Evolutionary conservation across 1,284 basidiomycete species (phyloP), one percentile per base, ranked within the genome.

Genomic region (Puccinia coronata): DNA sequence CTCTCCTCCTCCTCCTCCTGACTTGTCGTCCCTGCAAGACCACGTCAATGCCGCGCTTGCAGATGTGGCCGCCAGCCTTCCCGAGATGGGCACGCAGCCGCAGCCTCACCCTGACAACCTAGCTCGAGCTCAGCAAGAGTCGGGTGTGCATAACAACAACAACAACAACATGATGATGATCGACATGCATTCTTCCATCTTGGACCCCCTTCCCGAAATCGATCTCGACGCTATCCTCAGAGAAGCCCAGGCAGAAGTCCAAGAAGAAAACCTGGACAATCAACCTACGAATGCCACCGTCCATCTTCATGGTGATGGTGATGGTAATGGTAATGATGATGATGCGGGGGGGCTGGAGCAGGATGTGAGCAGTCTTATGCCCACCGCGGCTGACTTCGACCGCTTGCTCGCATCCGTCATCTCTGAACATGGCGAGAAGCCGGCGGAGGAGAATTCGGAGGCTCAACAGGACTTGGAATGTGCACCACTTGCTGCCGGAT

Each of bases 41-140:
- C 79, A 81, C 28, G 79, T 81, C 47, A 69, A 55, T 34, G 79
- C 79, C n/a, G 79, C 79, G 9, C 69, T 81, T 47, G 79, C 79
- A 3, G 79, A 81, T 63, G 71, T 81, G 14, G 47, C 71, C 39
- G 79, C 79, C 14, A 65, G 49, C 51, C 79, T 74, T 14, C 79
- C 79, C 28, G 31, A 72, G 34, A 69, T 71, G 18, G 34, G 57
- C 23, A 20, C 41, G 8, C 28, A 28, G 12, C n/a, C 41, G 8
- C 28, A 28, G 12, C n/a, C n/a, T 14, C 36, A 57, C 12, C 34
- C 49, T 31, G 69, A 71, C 34, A 51, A 71, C 34, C 14, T n/a
- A n/a, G n/a, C 16, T 12, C 16, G 34, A 31, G 6, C 36, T 39
- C 34, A 39, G n/a, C 20, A n/a, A 39, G 61, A 39, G 5, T 36